These are phyloP conservation scores for Arthrobotrys musiformis DNA, from an alignment of 2,329 filamentous ascomycete genomes.

Conservation along the genomic window DNA sequence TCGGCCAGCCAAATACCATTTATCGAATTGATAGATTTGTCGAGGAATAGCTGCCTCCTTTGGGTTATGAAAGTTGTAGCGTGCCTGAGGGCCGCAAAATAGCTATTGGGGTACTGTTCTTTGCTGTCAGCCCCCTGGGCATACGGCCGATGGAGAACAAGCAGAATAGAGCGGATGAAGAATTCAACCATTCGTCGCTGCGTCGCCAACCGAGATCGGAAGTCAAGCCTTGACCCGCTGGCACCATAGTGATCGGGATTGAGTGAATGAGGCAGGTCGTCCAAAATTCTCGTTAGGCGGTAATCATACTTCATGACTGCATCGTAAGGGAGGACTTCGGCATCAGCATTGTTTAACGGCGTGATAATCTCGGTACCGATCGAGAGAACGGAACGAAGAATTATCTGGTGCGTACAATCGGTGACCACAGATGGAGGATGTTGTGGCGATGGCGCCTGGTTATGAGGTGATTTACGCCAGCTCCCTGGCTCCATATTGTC, in stretches of 20 bases:
- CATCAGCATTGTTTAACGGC: constrained; percentile 42
- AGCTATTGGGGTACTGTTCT: constrained; percentile 53
- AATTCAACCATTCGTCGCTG: constrained; percentile 52
- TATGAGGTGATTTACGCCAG: constrained; percentile 6
- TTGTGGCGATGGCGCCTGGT: neutral
- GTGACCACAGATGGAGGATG: constrained; percentile 30
- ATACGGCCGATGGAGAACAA: constrained; percentile 44
- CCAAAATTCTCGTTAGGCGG: constrained; percentile 46
- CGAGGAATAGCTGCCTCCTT: constrained; percentile 38
- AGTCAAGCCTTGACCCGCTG: constrained; percentile 39
- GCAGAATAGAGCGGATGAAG: constrained; percentile 42
- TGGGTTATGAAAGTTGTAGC: constrained; percentile 19
- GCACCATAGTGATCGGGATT: constrained; percentile 29
- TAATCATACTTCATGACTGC: constrained; percentile 54
- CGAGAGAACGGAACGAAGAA: constrained; percentile 34
- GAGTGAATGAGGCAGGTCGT: constrained; percentile 33
- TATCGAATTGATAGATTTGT: constrained; percentile 32
- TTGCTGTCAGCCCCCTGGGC: constrained; percentile 45
- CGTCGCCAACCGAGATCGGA: constrained; percentile 30
- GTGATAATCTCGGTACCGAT: constrained; percentile 49
- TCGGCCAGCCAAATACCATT: constrained; percentile 51
- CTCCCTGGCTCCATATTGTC: neutral
- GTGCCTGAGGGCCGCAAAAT: constrained; percentile 37
- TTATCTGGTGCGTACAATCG: constrained; percentile 48
- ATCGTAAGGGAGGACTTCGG: constrained; percentile 39